Percentiles rank a stretch among this genome's conserved stretches.
Conservation (phyloP, 78 protist genomes). For the Neovahlkampfia damariscottae region DNA sequence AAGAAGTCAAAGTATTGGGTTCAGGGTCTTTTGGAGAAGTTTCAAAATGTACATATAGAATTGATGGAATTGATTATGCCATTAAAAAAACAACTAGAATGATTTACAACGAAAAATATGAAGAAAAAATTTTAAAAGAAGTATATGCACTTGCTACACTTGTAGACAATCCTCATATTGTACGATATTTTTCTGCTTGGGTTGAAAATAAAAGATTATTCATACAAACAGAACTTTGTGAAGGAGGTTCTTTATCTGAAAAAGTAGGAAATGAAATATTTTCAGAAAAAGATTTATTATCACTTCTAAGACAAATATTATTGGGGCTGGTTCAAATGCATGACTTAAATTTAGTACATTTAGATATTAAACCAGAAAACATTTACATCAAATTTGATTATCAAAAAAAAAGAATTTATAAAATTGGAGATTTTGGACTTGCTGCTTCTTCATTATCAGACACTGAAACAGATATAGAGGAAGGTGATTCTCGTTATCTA, state of each 20-base stretch:
- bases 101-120: background rate
- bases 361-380: conserved; percentile 29
- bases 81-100: background rate
- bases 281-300: background rate
- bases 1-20: conserved; percentile 9
- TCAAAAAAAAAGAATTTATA: background rate
- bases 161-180: conserved; percentile 6
- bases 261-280: background rate
- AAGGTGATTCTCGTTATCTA: conserved; percentile 26
- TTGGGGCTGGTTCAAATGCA: conserved; percentile 12
- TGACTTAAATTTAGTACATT: background rate
- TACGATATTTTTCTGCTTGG: conserved; percentile 30
- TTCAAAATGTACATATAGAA: background rate
- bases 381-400: background rate
- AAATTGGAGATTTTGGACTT: conserved; percentile 32
- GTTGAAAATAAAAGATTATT: conserved; percentile 9
- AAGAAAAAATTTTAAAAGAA: conserved; percentile 1
- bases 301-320: background rate
- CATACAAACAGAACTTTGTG: conserved; percentile 30
- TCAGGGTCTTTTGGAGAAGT: conserved; percentile 25
- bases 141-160: conserved; percentile 12
- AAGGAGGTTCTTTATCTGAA: conserved; percentile 8
- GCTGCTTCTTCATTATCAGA: background rate
- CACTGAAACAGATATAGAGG: background rate
- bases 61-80: conserved; percentile 18